A percentile compares a stretch with the other conserved stretches of the same genome.
phyloP scores from a whole-genome alignment of 192 early-diverging fungal genomes.

The Allomyces macrogynus region DNA sequence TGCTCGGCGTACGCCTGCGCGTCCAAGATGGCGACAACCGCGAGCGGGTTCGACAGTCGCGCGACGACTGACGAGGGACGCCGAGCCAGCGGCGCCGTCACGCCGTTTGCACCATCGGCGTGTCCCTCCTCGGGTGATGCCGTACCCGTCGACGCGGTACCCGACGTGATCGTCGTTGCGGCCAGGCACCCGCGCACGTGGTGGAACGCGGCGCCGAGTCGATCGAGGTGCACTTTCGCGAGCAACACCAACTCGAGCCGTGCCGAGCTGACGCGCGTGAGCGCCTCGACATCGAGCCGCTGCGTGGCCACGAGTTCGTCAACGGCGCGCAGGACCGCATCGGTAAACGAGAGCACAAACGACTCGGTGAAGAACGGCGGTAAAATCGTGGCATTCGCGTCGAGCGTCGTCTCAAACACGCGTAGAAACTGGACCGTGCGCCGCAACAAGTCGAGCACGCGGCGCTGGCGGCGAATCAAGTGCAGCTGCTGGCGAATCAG shows the following conservation, averaged over 20 bases:
- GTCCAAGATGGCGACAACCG: not conserved
- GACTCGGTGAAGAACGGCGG: not conserved
- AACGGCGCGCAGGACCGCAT: not conserved
- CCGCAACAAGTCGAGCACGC: constrained; percentile 38
- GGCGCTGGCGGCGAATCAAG: constrained; percentile 46
- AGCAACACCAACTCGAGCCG: not conserved
- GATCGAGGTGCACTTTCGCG: not conserved
- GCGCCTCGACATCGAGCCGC: not conserved
- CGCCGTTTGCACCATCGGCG: not conserved
- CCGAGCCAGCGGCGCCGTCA: no score
- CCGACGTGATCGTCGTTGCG: no score
- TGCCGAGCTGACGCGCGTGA: not conserved
- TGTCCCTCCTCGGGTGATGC: not conserved
- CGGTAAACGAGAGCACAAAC: not conserved
- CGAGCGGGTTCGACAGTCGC: not conserved
- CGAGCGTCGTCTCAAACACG: not conserved
- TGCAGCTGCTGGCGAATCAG: constrained; percentile 78
- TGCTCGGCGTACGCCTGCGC: not conserved
- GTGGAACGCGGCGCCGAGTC: not conserved
- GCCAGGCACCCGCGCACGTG: not conserved
- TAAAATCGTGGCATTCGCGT: not conserved
- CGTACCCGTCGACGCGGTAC: not conserved
- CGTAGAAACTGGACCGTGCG: not conserved
- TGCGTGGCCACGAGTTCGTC: not conserved
- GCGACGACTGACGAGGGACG: not conserved